Evolutionary conservation across 2,329 filamentous ascomycete species (phyloP).

Genomic region (Penicillium sp.): DNA sequence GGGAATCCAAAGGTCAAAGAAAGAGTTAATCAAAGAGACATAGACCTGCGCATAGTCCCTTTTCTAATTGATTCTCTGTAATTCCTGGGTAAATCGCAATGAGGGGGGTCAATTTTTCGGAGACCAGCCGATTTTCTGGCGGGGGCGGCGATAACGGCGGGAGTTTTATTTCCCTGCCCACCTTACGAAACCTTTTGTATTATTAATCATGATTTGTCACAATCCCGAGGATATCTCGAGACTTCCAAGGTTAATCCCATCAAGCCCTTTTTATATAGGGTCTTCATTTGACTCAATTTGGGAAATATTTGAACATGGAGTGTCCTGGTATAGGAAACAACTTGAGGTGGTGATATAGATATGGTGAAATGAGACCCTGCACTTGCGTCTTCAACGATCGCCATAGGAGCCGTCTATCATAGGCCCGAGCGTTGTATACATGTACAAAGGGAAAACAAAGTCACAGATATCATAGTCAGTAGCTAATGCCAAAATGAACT

Average conservation of each 20-base stretch:
- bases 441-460: not conserved
- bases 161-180: slow-evolving; percentile 3
- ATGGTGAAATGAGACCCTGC: not conserved
- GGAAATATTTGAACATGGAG: not conserved
- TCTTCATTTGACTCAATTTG: not conserved
- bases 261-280: not conserved
- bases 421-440: slow-evolving; percentile 1
- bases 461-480: not conserved
- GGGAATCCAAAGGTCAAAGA: not conserved
- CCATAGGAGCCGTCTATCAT: not conserved
- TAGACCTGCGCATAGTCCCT: slow-evolving; percentile 14
- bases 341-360: not conserved
- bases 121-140: slow-evolving; percentile 13
- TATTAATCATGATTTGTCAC: slow-evolving; percentile 10
- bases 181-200: not conserved
- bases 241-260: not conserved
- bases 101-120: slow-evolving; percentile 22
- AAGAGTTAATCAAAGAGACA: not conserved
- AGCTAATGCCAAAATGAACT: not conserved
- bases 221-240: not conserved
- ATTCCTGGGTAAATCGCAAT: slow-evolving; percentile 18
- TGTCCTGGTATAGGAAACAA: not conserved
- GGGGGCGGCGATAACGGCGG: slow-evolving; percentile 27
- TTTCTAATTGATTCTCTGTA: slow-evolving; percentile 23
- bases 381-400: not conserved